Evolutionary conservation across 441 rosid genomes (phyloP), one percentile per base, ranked within the genome.

Genomic region (Lepidium campestre): DNA sequence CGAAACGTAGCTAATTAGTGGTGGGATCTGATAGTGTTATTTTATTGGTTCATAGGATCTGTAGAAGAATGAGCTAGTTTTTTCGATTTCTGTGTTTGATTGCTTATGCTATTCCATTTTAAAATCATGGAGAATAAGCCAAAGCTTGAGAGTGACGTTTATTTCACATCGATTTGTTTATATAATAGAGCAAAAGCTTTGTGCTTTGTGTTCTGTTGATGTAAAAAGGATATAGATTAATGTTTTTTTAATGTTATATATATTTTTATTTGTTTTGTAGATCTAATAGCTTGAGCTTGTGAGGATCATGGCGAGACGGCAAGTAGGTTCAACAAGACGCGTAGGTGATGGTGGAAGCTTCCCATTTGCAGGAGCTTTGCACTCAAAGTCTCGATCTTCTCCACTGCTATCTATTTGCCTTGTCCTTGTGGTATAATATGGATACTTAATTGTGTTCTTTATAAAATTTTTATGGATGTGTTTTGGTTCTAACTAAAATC

Each of bases 351-450:
- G 80, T 56, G 93, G 93, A 37, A 82, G 79, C 79, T 82, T 88
- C 53, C 83, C 96, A 0, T 90, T 93, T 71, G 72, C 78, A 0
- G 86, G 86, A 31, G 84, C 88, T 0, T 77, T 83, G 39, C 92
- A 88, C 49, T 85, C 96, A 36, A 93, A 93, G 70, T 81, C 98
- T 22, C 88, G 89, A 34, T 83, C 98, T 7, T 85, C 88, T 9
- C 91, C 98, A 42, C 35, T 86, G 1, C 41, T 93, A 56, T 81
- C 97, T 50, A 50, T 87, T 10, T 92, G 76, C 41, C 90, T 93
- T 72, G 77, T 88, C 62, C 59, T 86, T 10, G 81, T 87, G 80
- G 90, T 86, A 80, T 46, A 58, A 13, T 25, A 34, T 42, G 5
- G 54, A 41, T 65, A 10, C 20, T 46, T 62, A 46, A 20, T 49